phyloP scores from a whole-genome alignment of 257 asterid species.

The Fraxinus quadrangulata region DNA sequence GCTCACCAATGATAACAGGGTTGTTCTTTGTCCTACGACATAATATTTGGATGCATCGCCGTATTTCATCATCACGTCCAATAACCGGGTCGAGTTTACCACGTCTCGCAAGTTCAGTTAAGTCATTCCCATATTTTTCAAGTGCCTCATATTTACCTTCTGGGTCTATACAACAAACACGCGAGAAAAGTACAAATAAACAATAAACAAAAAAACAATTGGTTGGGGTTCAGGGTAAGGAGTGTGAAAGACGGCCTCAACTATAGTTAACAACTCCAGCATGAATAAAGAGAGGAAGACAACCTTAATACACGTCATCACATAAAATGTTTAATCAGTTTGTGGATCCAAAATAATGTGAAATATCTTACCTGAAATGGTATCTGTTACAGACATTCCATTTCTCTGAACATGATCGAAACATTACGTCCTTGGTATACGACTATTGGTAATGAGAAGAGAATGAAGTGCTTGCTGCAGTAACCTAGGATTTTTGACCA shows the following conservation, averaged over 20 bases:
- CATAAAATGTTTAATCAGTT: background rate
- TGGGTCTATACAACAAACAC: constrained; percentile 51
- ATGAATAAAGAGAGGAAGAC: background rate
- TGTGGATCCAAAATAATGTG: background rate
- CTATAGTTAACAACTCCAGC: constrained; percentile 3
- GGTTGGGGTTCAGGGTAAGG: background rate
- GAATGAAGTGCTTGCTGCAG: background rate
- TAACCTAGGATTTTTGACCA: background rate
- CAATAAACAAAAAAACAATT: constrained; percentile 2
- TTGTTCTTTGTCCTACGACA: constrained; percentile 93
- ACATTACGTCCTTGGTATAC: background rate
- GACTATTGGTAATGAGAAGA: background rate
- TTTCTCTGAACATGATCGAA: background rate
- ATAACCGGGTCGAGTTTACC: constrained; percentile 98
- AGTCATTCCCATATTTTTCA: constrained; percentile 91
- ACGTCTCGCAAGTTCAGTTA: constrained; percentile 93
- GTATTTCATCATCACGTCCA: constrained; percentile 97
- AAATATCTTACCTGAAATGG: background rate
- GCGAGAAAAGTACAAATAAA: background rate
- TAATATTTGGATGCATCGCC: constrained; percentile 91
- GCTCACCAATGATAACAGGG: constrained; percentile 98
- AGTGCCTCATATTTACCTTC: constrained; percentile 93
- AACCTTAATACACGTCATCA: background rate
- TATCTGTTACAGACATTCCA: background rate
- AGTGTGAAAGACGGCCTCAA: background rate